phyloP scores from a whole-genome alignment of 2,329 filamentous ascomycete species.

The Monilinia fructicola region DNA sequence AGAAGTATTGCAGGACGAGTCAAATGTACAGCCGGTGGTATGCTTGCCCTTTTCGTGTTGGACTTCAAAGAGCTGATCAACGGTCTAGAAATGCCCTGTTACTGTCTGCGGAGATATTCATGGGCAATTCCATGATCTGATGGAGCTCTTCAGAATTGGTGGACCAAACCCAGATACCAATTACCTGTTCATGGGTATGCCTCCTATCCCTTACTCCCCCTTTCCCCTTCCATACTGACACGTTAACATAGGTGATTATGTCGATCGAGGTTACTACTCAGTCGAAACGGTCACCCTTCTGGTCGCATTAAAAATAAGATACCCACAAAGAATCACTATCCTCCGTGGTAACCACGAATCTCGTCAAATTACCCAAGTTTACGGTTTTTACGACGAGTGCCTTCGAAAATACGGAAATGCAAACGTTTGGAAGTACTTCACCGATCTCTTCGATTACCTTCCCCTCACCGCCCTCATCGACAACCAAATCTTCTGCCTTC shows the following conservation, averaged over 20 bases:
- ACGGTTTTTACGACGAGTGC: constrained; percentile 99
- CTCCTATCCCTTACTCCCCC: constrained; percentile 14
- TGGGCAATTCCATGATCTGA: constrained; percentile 97
- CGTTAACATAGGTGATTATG: constrained; percentile 75
- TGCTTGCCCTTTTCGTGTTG: constrained; percentile 41
- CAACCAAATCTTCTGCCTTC: constrained; percentile 98
- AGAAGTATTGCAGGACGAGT: constrained; percentile 96
- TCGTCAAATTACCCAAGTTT: constrained; percentile 97
- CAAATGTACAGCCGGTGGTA: constrained; percentile 98
- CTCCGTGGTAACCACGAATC: constrained; percentile 99
- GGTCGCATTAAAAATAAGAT: constrained; percentile 95
- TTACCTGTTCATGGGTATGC: constrained; percentile 96
- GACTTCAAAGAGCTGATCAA: constrained; percentile 37
- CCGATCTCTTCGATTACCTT: constrained; percentile 97
- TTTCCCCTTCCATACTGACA: constrained; percentile 28
- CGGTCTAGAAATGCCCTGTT: constrained; percentile 85
- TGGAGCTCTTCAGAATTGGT: constrained; percentile 99
- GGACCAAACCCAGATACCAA: constrained; percentile 98
- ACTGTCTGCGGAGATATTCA: constrained; percentile 99
- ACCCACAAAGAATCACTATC: constrained; percentile 96
- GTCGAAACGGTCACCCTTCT: constrained; percentile 97
- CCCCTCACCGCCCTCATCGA: constrained; percentile 96
- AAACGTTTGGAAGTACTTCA: constrained; percentile 99
- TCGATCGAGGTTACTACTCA: constrained; percentile 98
- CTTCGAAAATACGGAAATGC: constrained; percentile 98